Conservation (phyloP, 345 rosid species). For the Mercurialis annua region DNA sequence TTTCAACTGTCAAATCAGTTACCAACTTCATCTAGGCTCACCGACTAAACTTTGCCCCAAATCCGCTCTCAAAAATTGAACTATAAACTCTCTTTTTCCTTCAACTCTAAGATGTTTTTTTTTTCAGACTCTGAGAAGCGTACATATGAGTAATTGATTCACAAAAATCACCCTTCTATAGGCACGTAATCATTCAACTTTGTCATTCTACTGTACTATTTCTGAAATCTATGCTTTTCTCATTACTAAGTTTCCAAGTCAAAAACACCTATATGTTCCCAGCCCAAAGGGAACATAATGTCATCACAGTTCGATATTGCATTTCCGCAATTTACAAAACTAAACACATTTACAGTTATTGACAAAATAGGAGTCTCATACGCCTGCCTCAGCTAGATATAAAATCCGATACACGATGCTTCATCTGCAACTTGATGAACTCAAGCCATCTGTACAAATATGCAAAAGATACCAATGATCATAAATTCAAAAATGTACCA, state of each 20-base stretch:
- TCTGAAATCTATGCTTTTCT: conserved; percentile 5
- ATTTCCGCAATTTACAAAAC: conserved; percentile 35
- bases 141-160: not conserved
- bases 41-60: no score
- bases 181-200: not conserved
- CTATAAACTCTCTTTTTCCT: no score
- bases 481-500: not conserved
- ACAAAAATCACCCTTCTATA: conserved; percentile 4
- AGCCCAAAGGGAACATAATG: conserved; percentile 12
- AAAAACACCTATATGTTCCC: conserved; percentile 25
- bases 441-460: conserved; percentile 34
- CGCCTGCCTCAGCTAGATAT: conserved; percentile 17
- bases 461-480: conserved; percentile 2
- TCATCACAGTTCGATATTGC: conserved; percentile 16
- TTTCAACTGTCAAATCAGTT: no score
- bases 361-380: conserved; percentile 19
- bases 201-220: conserved; percentile 8
- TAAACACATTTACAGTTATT: conserved; percentile 32
- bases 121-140: not conserved
- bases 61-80: no score
- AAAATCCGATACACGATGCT: conserved; percentile 2
- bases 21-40: no score
- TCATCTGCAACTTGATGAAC: not conserved
- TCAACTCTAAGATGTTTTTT: no score
- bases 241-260: conserved; percentile 8